A percentile compares a stretch with the other conserved stretches of the same genome.
Conservation (phyloP, 495 filamentous ascomycete species). For the Aspergillus sclerotioniger region DNA sequence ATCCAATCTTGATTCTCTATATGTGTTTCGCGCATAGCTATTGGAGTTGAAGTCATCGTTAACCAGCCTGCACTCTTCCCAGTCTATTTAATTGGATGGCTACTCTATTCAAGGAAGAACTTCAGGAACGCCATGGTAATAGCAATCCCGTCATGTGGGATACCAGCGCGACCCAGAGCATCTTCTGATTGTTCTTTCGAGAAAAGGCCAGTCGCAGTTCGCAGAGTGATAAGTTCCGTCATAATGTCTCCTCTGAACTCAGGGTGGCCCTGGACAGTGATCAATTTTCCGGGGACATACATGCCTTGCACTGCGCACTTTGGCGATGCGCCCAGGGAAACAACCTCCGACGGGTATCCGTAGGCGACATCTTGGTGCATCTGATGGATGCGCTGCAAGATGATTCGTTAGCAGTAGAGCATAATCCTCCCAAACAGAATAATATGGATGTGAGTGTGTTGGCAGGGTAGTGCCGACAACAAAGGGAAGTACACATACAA, state of each 20-base stretch:
- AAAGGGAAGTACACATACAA: conserved; percentile 50
- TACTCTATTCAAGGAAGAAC: conserved; percentile 54
- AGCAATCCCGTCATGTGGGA: conserved; percentile 71
- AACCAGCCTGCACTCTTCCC: too few relatives aligned
- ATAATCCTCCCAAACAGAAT: too few relatives aligned
- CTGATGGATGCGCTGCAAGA: conserved; percentile 69
- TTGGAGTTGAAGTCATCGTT: neutral
- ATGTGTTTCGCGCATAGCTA: neutral
- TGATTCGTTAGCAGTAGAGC: conserved; percentile 3
- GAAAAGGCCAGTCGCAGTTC: conserved; percentile 65
- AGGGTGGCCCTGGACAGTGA: conserved; percentile 89
- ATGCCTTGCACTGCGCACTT: conserved; percentile 78
- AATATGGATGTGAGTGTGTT: neutral
- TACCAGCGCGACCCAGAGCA: conserved; percentile 61
- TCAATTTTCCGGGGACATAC: conserved; percentile 61
- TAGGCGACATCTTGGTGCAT: conserved; percentile 88
- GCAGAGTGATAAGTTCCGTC: conserved; percentile 59
- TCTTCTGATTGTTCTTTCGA: conserved; percentile 60
- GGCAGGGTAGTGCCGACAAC: neutral
- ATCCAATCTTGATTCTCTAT: conserved; percentile 3
- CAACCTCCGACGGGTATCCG: conserved; percentile 58
- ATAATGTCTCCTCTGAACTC: conserved; percentile 81
- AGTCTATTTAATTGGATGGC: neutral
- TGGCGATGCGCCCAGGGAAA: conserved; percentile 63
- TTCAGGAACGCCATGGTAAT: conserved; percentile 69